Evolutionary conservation across 352 stramenopile genomes (phyloP).

Genomic region (Phytophthora constricta): DNA sequence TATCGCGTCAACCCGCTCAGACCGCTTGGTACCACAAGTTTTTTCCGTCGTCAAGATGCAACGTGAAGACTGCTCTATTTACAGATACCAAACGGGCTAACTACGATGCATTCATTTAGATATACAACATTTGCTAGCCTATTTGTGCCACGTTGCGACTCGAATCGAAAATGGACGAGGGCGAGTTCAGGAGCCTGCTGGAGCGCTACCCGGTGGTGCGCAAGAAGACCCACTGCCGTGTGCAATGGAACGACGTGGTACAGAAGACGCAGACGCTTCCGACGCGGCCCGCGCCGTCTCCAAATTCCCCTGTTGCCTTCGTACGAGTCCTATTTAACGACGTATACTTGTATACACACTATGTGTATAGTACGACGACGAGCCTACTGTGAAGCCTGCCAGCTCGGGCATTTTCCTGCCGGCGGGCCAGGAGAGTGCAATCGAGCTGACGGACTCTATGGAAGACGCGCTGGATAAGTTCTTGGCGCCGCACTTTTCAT

Average conservation of each 20-base stretch:
- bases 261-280: not conserved
- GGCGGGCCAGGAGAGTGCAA: constrained; percentile 32
- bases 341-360: not conserved
- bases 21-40: constrained; percentile 11
- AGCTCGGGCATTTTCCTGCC: constrained; percentile 38
- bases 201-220: constrained; percentile 81
- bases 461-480: constrained; percentile 68
- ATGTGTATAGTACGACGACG: constrained; percentile 32
- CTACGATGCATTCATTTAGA: no score
- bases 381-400: constrained; percentile 6
- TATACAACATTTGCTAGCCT: no score
- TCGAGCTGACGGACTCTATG: constrained; percentile 49
- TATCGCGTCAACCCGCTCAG: not conserved
- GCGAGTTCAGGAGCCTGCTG: constrained; percentile 71
- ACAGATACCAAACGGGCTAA: no score
- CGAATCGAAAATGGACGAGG: constrained; percentile 87
- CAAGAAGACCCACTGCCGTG: constrained; percentile 77
- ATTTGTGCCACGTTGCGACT: no score
- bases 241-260: constrained; percentile 84
- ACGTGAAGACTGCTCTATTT: no score
- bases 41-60: not conserved
- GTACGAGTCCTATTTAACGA: no score
- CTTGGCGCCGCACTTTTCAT: constrained; percentile 66
- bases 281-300: not conserved
- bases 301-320: no score